These are phyloP conservation scores for Podila minutissima DNA, from an alignment of 192 early-diverging fungal genomes.

Conservation along the genomic window DNA sequence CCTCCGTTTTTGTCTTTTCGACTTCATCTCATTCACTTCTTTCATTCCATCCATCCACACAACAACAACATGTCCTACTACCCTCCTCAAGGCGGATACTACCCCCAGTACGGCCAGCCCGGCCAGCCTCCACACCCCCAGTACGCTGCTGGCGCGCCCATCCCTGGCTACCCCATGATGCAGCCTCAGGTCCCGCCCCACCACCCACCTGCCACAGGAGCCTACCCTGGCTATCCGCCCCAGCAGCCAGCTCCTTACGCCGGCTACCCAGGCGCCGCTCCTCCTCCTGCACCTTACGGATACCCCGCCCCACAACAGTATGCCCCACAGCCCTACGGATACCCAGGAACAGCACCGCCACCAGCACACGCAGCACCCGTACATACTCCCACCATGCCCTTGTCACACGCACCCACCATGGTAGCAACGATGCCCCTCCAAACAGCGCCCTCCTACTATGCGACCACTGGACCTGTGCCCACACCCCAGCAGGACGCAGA, in stretches of 20 bases:
- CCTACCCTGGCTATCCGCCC: conserved; percentile 17
- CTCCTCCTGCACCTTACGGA: conserved; percentile 4
- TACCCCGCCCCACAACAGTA: conserved; percentile 18
- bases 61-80: conserved; percentile 30
- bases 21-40: neutral
- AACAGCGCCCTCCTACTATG: neutral
- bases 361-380: neutral
- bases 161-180: conserved; percentile 15
- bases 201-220: conserved; percentile 2
- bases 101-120: conserved; percentile 19
- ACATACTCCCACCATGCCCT: conserved; percentile 14
- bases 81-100: conserved; percentile 26
- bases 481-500: conserved; percentile 51
- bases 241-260: conserved; percentile 9
- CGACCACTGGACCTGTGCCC: conserved; percentile 10
- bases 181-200: conserved; percentile 2
- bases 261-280: conserved; percentile 5
- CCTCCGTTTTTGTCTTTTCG: neutral
- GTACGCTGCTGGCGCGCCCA: conserved; percentile 29
- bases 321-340: conserved; percentile 5
- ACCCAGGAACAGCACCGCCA: conserved; percentile 7
- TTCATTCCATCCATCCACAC: neutral
- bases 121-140: conserved; percentile 37
- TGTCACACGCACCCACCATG: conserved; percentile 15
- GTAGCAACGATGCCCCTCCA: conserved; percentile 15